Percentiles rank a stretch among this genome's conserved stretches.
Evolutionary conservation across 257 asterid genomes (phyloP).

Genomic region (Solanum rostratum): DNA sequence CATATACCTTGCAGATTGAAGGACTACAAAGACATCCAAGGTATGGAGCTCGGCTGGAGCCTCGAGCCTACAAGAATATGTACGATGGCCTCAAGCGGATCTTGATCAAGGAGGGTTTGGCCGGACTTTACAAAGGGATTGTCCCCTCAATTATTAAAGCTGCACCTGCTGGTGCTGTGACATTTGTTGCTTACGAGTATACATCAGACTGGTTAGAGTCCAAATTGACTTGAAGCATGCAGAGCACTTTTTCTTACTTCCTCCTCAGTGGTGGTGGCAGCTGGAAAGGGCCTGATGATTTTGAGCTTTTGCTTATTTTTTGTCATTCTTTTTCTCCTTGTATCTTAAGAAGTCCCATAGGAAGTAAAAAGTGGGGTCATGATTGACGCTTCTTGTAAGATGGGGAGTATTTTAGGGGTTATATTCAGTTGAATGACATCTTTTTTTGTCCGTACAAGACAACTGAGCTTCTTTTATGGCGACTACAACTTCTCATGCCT

Average conservation of each 20-base stretch:
- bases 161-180: slow-evolving; percentile 98
- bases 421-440: not conserved
- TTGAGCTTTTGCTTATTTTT: not conserved
- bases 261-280: not conserved
- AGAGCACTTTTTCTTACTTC: not conserved
- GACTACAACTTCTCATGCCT: not conserved
- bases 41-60: slow-evolving; percentile 85
- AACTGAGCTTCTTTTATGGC: not conserved
- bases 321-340: slow-evolving; percentile 2
- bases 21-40: slow-evolving; percentile 74
- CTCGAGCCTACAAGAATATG: slow-evolving; percentile 61
- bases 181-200: slow-evolving; percentile 79
- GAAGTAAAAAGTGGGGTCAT: not conserved
- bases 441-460: not conserved
- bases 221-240: slow-evolving; percentile 27
- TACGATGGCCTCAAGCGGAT: slow-evolving; percentile 49
- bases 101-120: slow-evolving; percentile 51
- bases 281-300: not conserved
- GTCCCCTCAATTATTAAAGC: slow-evolving; percentile 84
- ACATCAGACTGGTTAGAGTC: slow-evolving; percentile 74
- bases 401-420: not conserved
- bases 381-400: not conserved
- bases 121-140: slow-evolving; percentile 88
- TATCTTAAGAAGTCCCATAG: not conserved
- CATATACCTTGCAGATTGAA: slow-evolving; percentile 42